Base-by-base conservation (phyloP, 495 filamentous ascomycete species). In the Wilcoxina mikolae region DNA sequence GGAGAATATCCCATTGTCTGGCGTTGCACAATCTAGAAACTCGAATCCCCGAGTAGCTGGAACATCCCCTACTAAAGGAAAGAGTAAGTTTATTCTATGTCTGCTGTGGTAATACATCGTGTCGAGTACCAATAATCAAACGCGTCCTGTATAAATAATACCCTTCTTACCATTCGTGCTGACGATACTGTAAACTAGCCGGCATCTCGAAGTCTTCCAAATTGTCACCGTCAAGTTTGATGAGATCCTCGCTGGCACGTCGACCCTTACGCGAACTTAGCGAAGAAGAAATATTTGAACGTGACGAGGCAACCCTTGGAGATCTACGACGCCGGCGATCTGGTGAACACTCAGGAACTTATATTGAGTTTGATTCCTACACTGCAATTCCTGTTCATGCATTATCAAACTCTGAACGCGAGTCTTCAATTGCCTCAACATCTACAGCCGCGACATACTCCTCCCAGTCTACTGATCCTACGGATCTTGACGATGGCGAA, bases 221-320 rank as follows among this genome's bases (percentile, higher is more conserved):
- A 61, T 29, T 35, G 4, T 60, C 54, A 25, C 10, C 60, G 25
- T n/a, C 45, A 12, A 26, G 43, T 41, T 43, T 54, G 11, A 60
- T 53, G 54, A 65, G 56, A 25, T 60, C 48, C 25, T 35, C 28
- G 10, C 42, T 54, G 23, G 54, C 58, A 18, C 61, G 64, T 47
- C 43, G 58, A 43, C 64, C 64, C 22, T 55, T 66, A 15, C 59
- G 64, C 41, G 63, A 66, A 49, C 50, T 66, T 31, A 48, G 43
- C 47, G 60, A 62, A 23, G 56, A 57, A 41, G 64, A 66, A 45
- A 56, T 66, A 24, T 66, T 66, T 45, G 54, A 60, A 39, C 59
- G 64, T 53, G 64, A 66, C 59, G 63, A 65, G 48, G 63, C 63
- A 10, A 56, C 60, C n/a, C 60, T 66, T 49, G 63, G 63, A 24